Base-by-base conservation (phyloP, 306 rosid species). In the Acmispon strigosus region DNA sequence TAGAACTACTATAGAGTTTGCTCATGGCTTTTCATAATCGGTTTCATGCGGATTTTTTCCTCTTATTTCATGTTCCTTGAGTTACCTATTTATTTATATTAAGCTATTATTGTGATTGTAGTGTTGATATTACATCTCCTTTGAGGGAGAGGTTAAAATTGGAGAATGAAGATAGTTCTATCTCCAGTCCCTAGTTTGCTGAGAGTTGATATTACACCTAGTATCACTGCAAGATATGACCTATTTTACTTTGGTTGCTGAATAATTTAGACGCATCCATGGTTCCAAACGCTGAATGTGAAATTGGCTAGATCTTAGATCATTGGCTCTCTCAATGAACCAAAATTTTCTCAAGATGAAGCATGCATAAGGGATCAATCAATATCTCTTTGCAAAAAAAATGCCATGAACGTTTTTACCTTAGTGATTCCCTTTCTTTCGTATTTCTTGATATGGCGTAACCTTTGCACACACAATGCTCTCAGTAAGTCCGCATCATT, bases 21-120 rank as follows among this genome's bases (percentile, higher is more conserved):
- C 49, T 20, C 9, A 4, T 51, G 43, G 66, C 62, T 11, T 37
- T 13, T 24, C 44, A 52, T 73, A 36, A 62, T 37, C 52, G 6
- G 8, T 63, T 62, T 59, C 79, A 43, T 52, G 78, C 68, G 69
- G 83, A 73, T 66, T 58, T 63, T 48, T 42, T 37, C 55, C 69
- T 7, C 54, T 49, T 10, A 29, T 18, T 57, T 17, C 37, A 12
- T 10, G 22, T 37, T 64, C 4, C 8, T 2, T 37, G 58, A 66
- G 32, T 29, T 51, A 5, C 13, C 22, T 22, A 36, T 56, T 66
- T 18, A 18, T 37, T 19, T 50, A 15, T 68, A 19, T 56, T 66
- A 20, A 47, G 47, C 52, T 48, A 14, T 60, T 45, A 6, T 37
- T 62, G 20, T 68, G 68, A 60, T 63, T 61, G 67, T 68, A 15